Evolutionary conservation across 495 filamentous ascomycete genomes (phyloP), one percentile per base, ranked within the genome.

Genomic region (Filosporella fistucella): DNA sequence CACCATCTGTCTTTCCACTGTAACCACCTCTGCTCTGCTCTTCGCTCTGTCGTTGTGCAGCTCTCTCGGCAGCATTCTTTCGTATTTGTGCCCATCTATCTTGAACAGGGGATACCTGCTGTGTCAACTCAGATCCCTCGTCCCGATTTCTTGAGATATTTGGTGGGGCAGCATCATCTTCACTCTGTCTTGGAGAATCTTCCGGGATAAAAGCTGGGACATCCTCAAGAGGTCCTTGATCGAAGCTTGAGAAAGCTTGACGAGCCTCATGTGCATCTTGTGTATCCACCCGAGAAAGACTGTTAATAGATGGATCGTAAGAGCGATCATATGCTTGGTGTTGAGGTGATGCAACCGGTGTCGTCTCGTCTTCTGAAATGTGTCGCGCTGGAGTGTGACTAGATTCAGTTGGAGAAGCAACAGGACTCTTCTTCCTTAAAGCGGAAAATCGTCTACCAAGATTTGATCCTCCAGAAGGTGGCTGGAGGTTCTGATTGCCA

Each of bases 41-140:
- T 56, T 86, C 84, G 13, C 72, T 72, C 35, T 73, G 69, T 33
- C 76, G 67, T 42, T 64, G 63, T 8, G 80, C 77, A 21, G 80
- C 83, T 11, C 89, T 77, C 59, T 91, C 85, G 6, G 87, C 89
- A 10, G 93, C 93, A 53, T 96, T 96, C 76, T 89, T 90, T 48
- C 89, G 76, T 48, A 97, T 96, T 69, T 94, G 88, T 3, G 90
- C 91, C 93, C 93, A 98, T 29, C 90, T 80, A 58, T 91, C 86
- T 43, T 81, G 72, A 23, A 61, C 71, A 47, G 63, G 73, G 10
- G 42, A 33, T 4, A 57, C 59, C 18, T 55, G 43, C 45, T 60
- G 46, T 13, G 55, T 48, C 4, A 55, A 42, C 1, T 50, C 38
- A 9, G 42, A 45, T 4, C 35, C 25, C 5, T 51, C 44, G 9